Percentiles rank a stretch among this genome's conserved stretches.
Conservation (phyloP, 495 filamentous ascomycete species). For the Cryomyces minteri region DNA sequence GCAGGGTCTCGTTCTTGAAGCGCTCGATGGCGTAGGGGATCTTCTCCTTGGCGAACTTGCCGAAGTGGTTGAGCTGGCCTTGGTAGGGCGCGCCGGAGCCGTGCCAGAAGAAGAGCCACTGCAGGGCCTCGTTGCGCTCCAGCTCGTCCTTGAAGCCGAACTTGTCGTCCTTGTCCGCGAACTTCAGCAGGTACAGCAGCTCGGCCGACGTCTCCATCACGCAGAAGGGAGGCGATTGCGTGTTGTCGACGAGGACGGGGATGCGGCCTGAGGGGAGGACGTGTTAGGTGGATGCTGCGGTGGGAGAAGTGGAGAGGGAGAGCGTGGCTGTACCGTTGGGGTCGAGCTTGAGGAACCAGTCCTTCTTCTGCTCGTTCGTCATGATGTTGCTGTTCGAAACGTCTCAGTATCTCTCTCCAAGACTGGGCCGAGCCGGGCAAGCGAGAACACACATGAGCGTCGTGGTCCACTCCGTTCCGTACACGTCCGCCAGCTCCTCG, state of each 20-base stretch:
- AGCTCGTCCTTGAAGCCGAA: slow-evolving; percentile 27
- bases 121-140: slow-evolving; percentile 23
- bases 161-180: slow-evolving; percentile 26
- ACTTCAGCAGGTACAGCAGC: slow-evolving; percentile 31
- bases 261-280: slow-evolving; percentile 20
- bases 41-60: slow-evolving; percentile 24
- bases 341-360: slow-evolving; percentile 36
- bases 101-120: slow-evolving; percentile 34
- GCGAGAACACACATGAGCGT: slow-evolving; percentile 19
- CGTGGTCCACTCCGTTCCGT: slow-evolving; percentile 32
- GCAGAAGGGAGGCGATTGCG: slow-evolving; percentile 28
- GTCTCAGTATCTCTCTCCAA: background rate
- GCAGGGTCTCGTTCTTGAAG: slow-evolving; percentile 32
- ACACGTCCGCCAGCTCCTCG: slow-evolving; percentile 23
- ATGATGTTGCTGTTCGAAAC: slow-evolving; percentile 18
- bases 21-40: slow-evolving; percentile 31
- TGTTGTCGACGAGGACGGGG: slow-evolving; percentile 32
- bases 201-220: slow-evolving; percentile 35
- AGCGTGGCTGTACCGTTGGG: slow-evolving; percentile 17
- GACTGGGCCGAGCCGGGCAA: background rate
- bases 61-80: slow-evolving; percentile 23
- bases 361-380: slow-evolving; percentile 39
- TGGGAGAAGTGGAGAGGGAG: background rate
- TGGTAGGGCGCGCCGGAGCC: slow-evolving; percentile 27
- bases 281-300: background rate